Evolutionary conservation across 352 stramenopile species (phyloP), one percentile per base, ranked within the genome.

Genomic region (Globisporangium solare): DNA sequence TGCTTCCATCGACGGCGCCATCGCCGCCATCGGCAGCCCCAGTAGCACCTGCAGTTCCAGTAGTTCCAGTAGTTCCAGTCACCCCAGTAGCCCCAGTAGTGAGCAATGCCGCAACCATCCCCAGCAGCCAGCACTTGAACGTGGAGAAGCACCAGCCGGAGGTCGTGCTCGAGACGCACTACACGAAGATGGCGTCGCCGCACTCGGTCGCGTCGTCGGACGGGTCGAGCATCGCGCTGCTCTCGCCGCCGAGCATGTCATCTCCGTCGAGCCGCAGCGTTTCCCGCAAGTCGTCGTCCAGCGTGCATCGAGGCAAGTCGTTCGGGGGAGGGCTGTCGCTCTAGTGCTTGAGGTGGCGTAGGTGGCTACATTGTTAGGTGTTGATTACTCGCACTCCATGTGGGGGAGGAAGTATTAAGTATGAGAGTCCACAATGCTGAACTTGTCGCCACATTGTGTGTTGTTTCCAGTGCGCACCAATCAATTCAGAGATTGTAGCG

Each of bases 221-320:
- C 48, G 68, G 63, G 6, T 88, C 77, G 13, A 88, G 77, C 48
- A 85, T 90, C 49, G 80, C 77, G 40, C 47, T 90, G 45, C 61
- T 90, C 35, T 86, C 75, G 13, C 69, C 77, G 49, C 57, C 61
- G 2, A 65, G 61, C 45, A 69, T 56, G 6, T 76, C 22, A 20
- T 63, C 56, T 6, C 20, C 41, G 20, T 47, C 20, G 17, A 53
- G 22, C 17, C 22, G 3, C 37, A 47, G 32, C 42, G 27, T 18
- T 41, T 54, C 8, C 37, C 40, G 22, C 12, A 15, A n/a, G 14
- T 32, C 1, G 15, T 43, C 39, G 7, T n/a, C 39, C 17, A 43
- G 39, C 39, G 17, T 5, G 39, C 3, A n/a, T 43, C 39, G 39
- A 43, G 39, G 39, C 13, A 43, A 43, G 39, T 43, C 39, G 39